Percentiles rank a stretch among this genome's conserved stretches.
Conservation (phyloP, 805 yeast species). For the Pichia manshurica region DNA sequence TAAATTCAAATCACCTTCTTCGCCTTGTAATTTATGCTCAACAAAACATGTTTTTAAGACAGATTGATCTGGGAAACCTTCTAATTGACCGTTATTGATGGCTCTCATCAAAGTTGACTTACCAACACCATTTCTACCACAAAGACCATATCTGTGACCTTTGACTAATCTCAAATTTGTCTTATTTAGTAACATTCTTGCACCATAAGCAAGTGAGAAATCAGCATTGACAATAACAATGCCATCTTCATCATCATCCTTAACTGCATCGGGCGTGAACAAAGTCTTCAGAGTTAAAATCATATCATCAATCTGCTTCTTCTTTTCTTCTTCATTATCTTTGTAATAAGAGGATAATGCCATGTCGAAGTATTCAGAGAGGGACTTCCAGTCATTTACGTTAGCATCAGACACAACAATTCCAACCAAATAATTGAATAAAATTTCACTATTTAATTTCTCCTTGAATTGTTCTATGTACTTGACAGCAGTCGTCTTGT, state of each 20-base stretch:
- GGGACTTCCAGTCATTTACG: conserved; percentile 66
- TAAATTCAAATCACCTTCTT: conserved; percentile 85
- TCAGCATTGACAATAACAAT: conserved; percentile 89
- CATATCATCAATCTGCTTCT: conserved; percentile 38
- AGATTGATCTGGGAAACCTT: conserved; percentile 91
- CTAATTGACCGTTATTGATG: conserved; percentile 92
- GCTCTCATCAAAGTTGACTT: conserved; percentile 96
- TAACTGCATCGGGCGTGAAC: conserved; percentile 49
- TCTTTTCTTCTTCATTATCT: conserved; percentile 31
- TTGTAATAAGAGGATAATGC: conserved; percentile 32
- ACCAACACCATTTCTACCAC: conserved; percentile 99
- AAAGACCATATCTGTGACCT: conserved; percentile 95
- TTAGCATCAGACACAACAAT: conserved; percentile 59
- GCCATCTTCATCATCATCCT: conserved; percentile 69
- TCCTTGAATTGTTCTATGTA: conserved; percentile 33
- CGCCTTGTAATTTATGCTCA: conserved; percentile 94
- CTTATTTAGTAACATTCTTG: conserved; percentile 93
- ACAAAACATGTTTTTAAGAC: conserved; percentile 91
- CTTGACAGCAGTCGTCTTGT: conserved; percentile 45
- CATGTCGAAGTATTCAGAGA: conserved; percentile 47
- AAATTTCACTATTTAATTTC: conserved; percentile 32
- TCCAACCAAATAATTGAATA: conserved; percentile 45
- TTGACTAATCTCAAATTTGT: conserved; percentile 80
- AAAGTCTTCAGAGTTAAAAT: conserved; percentile 46
- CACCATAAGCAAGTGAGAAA: conserved; percentile 95